A percentile compares a stretch with the other conserved stretches of the same genome.
These are phyloP conservation scores for Lumnitzera littorea DNA, from an alignment of 345 rosid species.

Conservation along the genomic window DNA sequence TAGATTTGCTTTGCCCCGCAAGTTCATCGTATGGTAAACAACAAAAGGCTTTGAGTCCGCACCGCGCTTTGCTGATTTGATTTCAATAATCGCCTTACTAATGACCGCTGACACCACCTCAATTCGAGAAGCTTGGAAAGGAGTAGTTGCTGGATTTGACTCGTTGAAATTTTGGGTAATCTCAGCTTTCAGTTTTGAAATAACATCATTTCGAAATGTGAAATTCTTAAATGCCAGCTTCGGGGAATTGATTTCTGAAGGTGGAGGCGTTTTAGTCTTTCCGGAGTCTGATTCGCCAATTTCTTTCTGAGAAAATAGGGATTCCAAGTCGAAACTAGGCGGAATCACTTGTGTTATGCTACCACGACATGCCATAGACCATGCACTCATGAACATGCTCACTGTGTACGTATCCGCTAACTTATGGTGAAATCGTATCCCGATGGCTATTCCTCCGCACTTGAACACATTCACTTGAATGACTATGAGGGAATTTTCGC, in stretches of 20 bases:
- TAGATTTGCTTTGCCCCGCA: neutral
- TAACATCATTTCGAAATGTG: slow-evolving; percentile 5
- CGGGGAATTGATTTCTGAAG: neutral
- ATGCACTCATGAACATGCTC: slow-evolving; percentile 8
- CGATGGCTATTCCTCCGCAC: slow-evolving; percentile 21
- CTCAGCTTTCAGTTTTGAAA: slow-evolving; percentile 11
- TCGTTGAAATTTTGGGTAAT: neutral
- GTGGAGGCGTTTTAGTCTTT: too few species aligned
- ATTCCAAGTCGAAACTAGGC: slow-evolving; percentile 9
- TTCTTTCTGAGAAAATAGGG: slow-evolving; percentile 10
- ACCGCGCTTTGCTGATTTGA: too few species aligned
- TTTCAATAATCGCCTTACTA: slow-evolving; percentile 7
- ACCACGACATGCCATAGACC: slow-evolving; percentile 18
- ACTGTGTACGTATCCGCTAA: slow-evolving; percentile 17
- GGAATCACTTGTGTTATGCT: neutral
- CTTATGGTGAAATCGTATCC: slow-evolving; percentile 9
- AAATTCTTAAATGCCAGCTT: slow-evolving; percentile 14
- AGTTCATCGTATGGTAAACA: neutral
- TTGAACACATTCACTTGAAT: slow-evolving; percentile 18
- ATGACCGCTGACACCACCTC: slow-evolving; percentile 12
- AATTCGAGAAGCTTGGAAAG: slow-evolving; percentile 12
- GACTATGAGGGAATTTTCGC: slow-evolving; percentile 1
- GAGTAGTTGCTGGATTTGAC: neutral
- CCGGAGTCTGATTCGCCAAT: neutral
- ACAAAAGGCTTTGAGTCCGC: slow-evolving; percentile 5